A percentile compares a stretch with the other conserved stretches of the same genome.
phyloP scores from a whole-genome alignment of 1,284 basidiomycete genomes.

The Phlebopus sp. region DNA sequence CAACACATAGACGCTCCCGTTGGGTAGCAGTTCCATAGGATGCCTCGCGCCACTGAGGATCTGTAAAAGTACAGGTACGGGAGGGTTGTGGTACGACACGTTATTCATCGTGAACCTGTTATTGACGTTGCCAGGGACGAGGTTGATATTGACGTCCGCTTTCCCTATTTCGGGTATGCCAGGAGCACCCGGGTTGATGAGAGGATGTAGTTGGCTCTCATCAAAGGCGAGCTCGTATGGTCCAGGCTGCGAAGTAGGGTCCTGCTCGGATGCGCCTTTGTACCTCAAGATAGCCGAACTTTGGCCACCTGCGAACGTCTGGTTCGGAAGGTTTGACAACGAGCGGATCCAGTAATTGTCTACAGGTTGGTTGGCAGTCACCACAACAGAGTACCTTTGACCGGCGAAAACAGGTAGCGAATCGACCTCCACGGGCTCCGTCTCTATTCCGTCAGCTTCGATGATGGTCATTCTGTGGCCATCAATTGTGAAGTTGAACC shows the following conservation, averaged over 20 bases:
- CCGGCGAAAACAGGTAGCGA: conserved; percentile 39
- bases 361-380: conserved; percentile 31
- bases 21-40: conserved; percentile 28
- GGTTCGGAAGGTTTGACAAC: conserved; percentile 1
- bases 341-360: conserved; percentile 48
- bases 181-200: conserved; percentile 31
- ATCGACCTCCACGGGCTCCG: conserved; percentile 40
- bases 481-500: conserved; percentile 42
- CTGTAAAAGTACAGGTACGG: conserved; percentile 35
- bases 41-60: conserved; percentile 37
- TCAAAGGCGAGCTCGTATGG: conserved; percentile 27
- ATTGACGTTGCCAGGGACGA: conserved; percentile 13
- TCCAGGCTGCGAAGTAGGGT: conserved; percentile 40
- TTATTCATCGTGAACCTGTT: conserved; percentile 7
- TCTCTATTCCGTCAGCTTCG: conserved; percentile 47
- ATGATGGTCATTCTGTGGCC: conserved; percentile 45
- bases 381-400: conserved; percentile 39
- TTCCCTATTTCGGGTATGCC: conserved; percentile 27
- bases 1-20: conserved; percentile 32
- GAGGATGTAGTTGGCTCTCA: conserved; percentile 34
- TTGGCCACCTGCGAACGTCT: conserved; percentile 35
- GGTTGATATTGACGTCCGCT: conserved; percentile 27
- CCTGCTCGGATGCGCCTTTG: conserved; percentile 38
- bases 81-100: conserved; percentile 20
- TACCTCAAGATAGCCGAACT: conserved; percentile 58